phyloP scores from a whole-genome alignment of 352 stramenopile species.

The Globisporangium spinosum region DNA sequence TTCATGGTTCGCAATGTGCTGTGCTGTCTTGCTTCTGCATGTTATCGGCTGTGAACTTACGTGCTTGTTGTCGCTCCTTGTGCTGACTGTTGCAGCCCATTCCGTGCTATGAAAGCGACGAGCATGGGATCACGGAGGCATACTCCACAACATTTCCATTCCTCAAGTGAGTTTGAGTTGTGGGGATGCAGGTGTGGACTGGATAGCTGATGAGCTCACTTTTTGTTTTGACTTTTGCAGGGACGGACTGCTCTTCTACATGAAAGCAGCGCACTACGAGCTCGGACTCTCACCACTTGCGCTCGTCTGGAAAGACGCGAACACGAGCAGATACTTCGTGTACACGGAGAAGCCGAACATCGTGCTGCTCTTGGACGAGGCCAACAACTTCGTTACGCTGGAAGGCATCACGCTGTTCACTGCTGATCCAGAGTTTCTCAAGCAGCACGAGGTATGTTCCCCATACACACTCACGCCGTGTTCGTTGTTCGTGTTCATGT shows the following conservation, averaged over 20 bases:
- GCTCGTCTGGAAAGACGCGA: constrained; percentile 88
- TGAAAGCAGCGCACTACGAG: constrained; percentile 89
- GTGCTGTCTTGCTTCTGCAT: background rate
- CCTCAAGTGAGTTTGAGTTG: constrained; percentile 56
- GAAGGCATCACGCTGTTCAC: constrained; percentile 65
- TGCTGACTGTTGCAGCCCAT: constrained; percentile 41
- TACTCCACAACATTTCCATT: constrained; percentile 83
- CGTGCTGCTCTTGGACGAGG: constrained; percentile 54
- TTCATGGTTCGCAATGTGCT: constrained; percentile 48
- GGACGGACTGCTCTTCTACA: constrained; percentile 89
- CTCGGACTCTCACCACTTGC: constrained; percentile 82
- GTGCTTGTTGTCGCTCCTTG: background rate
- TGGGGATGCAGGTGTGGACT: background rate
- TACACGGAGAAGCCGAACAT: constrained; percentile 71
- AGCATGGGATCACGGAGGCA: constrained; percentile 61
- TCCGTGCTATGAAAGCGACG: constrained; percentile 85
- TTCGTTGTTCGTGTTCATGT: background rate
- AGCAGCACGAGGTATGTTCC: constrained; percentile 57
- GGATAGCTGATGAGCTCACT: background rate
- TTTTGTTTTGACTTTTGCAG: constrained; percentile 25
- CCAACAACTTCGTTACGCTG: constrained; percentile 55
- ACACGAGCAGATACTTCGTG: constrained; percentile 80
- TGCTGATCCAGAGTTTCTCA: constrained; percentile 40
- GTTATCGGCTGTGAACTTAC: background rate
- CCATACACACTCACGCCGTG: background rate